These are phyloP conservation scores for Fonsecaea pedrosoi DNA, from an alignment of 2,329 filamentous ascomycete genomes.

Conservation along the genomic window DNA sequence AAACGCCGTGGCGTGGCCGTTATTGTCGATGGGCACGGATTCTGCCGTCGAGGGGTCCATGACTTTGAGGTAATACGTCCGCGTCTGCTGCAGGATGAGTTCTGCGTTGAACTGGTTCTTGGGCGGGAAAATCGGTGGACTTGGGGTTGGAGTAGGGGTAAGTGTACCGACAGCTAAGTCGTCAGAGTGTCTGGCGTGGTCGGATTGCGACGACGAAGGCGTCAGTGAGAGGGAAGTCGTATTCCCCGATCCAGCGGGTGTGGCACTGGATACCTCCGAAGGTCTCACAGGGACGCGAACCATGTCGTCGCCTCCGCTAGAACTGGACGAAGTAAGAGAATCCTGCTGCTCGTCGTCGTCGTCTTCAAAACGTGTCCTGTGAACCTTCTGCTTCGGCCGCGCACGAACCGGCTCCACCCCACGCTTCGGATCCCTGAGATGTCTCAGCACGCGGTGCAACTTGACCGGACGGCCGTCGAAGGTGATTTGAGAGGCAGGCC, in stretches of 20 bases:
- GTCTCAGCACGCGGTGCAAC: conserved; percentile 17
- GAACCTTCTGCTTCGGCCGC: background rate
- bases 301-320: background rate
- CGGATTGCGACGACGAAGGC: background rate
- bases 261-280: background rate
- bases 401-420: background rate
- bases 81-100: conserved; percentile 13
- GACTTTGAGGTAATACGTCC: conserved; percentile 11
- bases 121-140: conserved; percentile 10
- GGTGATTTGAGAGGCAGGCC: conserved; percentile 5
- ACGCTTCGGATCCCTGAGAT: background rate
- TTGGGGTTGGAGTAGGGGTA: background rate
- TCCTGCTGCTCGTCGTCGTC: background rate
- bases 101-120: conserved; percentile 12
- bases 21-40: background rate
- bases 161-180: background rate
- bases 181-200: background rate
- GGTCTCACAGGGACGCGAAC: background rate
- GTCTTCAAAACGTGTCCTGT: background rate
- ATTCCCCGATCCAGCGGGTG: background rate
- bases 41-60: background rate
- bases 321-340: background rate
- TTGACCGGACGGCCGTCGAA: conserved; percentile 18
- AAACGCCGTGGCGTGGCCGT: conserved; percentile 4
- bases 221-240: conserved; percentile 3